Evolutionary conservation across 2,329 filamentous ascomycete species (phyloP).

Genomic region (Talaromyces sp.): DNA sequence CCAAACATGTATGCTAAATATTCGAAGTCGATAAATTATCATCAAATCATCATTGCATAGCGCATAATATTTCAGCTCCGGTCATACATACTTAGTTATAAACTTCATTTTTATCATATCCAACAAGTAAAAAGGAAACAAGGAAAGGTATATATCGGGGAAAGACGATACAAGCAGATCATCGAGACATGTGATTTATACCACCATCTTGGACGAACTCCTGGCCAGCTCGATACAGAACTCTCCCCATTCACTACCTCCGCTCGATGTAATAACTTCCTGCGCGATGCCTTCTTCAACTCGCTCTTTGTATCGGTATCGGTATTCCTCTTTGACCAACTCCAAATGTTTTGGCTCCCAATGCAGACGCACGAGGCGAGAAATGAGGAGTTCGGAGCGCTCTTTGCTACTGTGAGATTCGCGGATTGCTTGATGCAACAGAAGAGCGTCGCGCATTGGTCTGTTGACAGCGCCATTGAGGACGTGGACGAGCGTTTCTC

Average conservation of each 20-base stretch:
- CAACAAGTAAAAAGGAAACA: neutral
- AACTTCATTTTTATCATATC: neutral
- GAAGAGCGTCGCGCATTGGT: slow-evolving; percentile 84
- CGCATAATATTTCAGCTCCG: neutral
- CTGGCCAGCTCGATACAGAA: slow-evolving; percentile 66
- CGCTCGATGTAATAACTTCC: slow-evolving; percentile 59
- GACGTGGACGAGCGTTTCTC: slow-evolving; percentile 89
- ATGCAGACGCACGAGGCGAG: slow-evolving; percentile 80
- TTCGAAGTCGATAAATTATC: neutral
- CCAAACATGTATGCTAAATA: neutral
- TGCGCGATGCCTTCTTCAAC: slow-evolving; percentile 76
- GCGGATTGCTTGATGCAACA: slow-evolving; percentile 84
- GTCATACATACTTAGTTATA: neutral
- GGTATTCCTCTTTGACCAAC: slow-evolving; percentile 74
- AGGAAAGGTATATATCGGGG: neutral
- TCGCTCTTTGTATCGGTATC: slow-evolving; percentile 68
- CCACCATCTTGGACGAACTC: slow-evolving; percentile 26
- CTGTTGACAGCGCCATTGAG: slow-evolving; percentile 96
- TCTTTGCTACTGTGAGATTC: slow-evolving; percentile 67
- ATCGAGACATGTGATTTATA: neutral
- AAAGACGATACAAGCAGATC: neutral
- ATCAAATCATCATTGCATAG: neutral
- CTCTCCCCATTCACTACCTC: slow-evolving; percentile 62
- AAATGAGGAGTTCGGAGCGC: slow-evolving; percentile 82
- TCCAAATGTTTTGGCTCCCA: slow-evolving; percentile 85